Conservation (phyloP, 2,329 filamentous ascomycete genomes). For the Zymoseptoria crescenta region DNA sequence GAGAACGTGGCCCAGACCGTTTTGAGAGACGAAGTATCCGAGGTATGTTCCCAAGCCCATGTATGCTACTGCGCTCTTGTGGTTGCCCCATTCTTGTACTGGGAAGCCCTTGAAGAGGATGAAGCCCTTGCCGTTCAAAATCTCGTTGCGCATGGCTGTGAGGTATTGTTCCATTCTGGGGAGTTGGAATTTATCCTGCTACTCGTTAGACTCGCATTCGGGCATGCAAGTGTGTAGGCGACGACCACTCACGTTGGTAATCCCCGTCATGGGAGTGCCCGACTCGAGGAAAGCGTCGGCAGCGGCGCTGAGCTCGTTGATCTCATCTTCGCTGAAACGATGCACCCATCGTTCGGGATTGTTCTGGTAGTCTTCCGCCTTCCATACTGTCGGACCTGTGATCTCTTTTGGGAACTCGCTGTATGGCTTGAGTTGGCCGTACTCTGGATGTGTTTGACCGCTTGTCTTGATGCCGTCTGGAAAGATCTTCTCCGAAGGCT, state of each 20-base stretch:
- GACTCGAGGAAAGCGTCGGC: constrained; percentile 62
- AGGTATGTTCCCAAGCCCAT: constrained; percentile 76
- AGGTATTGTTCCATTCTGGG: constrained; percentile 51
- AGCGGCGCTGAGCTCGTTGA: constrained; percentile 58
- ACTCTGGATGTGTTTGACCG: constrained; percentile 65
- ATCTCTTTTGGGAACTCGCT: constrained; percentile 63
- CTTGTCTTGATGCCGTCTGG: constrained; percentile 60
- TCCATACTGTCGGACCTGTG: constrained; percentile 65
- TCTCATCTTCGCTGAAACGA: constrained; percentile 56
- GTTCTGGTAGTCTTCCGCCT: constrained; percentile 54
- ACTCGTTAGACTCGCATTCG: constrained; percentile 10
- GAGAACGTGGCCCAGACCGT: constrained; percentile 74
- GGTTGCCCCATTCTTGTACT: constrained; percentile 63
- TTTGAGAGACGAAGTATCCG: constrained; percentile 82
- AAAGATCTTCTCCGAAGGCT: constrained; percentile 45
- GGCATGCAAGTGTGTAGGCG: constrained; percentile 30
- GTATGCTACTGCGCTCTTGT: constrained; percentile 77
- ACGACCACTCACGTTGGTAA: constrained; percentile 41
- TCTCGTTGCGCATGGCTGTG: constrained; percentile 51
- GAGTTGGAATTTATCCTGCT: constrained; percentile 50
- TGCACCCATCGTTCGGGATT: constrained; percentile 66
- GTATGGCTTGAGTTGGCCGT: constrained; percentile 57
- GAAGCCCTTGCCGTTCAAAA: constrained; percentile 79
- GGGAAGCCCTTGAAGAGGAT: constrained; percentile 83
- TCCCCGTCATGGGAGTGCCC: constrained; percentile 61